Percentiles rank a stretch among this genome's conserved stretches.
Conservation (phyloP, 2,329 filamentous ascomycete genomes). For the Celoporthe dispersa region DNA sequence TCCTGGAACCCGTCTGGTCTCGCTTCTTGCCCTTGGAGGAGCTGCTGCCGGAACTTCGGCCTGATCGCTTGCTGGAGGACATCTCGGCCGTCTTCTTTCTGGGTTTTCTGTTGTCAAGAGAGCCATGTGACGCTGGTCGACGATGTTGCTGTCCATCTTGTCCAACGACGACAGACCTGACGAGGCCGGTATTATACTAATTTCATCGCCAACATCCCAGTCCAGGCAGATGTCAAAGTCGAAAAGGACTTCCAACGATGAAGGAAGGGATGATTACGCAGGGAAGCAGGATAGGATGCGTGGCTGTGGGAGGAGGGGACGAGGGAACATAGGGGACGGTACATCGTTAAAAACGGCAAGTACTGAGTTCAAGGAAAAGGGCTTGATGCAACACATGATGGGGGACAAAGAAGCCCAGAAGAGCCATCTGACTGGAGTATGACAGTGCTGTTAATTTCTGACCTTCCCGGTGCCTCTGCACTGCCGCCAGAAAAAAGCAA, state of each 20-base stretch:
- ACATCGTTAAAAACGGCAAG: neutral
- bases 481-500: neutral
- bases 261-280: neutral
- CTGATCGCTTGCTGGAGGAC: neutral
- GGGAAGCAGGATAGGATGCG: neutral
- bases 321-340: neutral
- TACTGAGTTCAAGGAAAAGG: neutral
- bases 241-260: neutral
- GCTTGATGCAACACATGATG: neutral
- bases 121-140: neutral
- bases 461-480: too few species aligned
- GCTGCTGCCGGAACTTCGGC: neutral
- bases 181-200: neutral
- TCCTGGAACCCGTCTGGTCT: neutral
- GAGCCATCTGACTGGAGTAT: neutral
- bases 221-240: neutral
- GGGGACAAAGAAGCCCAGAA: neutral
- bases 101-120: neutral
- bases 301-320: neutral
- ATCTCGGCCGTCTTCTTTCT: neutral
- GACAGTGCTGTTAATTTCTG: neutral
- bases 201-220: neutral
- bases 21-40: conserved; percentile 5
- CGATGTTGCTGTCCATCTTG: neutral
- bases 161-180: neutral